Evolutionary conservation across 257 asterid genomes (phyloP), one percentile per base, ranked within the genome.

Genomic region (Solanum habrochaites): DNA sequence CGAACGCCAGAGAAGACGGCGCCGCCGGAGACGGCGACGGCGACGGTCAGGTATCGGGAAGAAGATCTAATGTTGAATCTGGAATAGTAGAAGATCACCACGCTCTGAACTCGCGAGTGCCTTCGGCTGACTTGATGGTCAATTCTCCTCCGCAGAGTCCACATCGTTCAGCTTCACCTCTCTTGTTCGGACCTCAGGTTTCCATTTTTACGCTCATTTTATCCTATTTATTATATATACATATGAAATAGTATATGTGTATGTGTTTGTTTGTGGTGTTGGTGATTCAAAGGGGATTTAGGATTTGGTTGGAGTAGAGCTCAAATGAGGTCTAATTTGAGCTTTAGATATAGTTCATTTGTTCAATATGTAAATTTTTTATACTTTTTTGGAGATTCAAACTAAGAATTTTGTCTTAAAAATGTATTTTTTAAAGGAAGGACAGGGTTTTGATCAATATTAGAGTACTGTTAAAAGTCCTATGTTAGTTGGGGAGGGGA

Each of bases 181-280:
- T 90, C 49, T 88, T 90, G 92, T 93, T 96, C 78, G 88, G 94
- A 29, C 91, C 97, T 77, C 98, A 94, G 97, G 97, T 93, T 71
- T 45, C 12, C 82, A 74, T 71, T 75, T 73, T 43, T 64, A 56
- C 64, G 84, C 23, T 70, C 32, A 9, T 20, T 82, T 1, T 35
- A 4, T 18, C 47, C 25, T 71, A 20, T 71, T 35, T 71, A 4
- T 31, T 66, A 0, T 70, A 9, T 2, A 6, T 69, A 31, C 42
- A 31, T 70, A 16, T 31, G 20, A 70, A 70, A 15, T 15, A 32
- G 11, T 32, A 32, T 71, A 32, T 32, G 1, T 69, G 14, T 27
- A 64, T 86, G 15, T 66, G 62, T 86, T 31, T 64, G 83, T 72
- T 7, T 43, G 42, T 23, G 15, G 86, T 75, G 37, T 66, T 15